Evolutionary conservation across 148 eudicot species (phyloP).

Genomic region (Agrostemma githago): DNA sequence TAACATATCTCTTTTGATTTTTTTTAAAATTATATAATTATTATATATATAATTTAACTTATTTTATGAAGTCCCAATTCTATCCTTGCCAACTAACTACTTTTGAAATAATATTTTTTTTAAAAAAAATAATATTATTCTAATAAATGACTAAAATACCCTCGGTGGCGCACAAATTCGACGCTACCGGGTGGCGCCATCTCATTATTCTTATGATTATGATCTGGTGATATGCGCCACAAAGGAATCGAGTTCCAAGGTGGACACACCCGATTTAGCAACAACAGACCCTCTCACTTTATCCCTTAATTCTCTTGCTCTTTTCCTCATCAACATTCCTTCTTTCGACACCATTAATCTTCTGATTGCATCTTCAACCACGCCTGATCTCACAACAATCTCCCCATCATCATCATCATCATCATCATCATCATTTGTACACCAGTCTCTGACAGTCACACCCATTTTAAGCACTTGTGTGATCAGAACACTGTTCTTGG

Average conservation of each 20-base stretch:
- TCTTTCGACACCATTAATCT: slow-evolving; percentile 41
- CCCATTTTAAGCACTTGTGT: slow-evolving; percentile 39
- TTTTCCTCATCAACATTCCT: slow-evolving; percentile 42
- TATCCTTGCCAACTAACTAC: too few species aligned
- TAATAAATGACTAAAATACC: too few species aligned
- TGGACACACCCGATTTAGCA: slow-evolving; percentile 41
- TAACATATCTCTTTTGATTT: too few species aligned
- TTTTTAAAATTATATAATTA: too few species aligned
- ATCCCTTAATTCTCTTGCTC: slow-evolving; percentile 35
- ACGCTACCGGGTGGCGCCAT: too few species aligned
- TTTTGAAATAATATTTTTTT: too few species aligned
- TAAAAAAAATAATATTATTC: too few species aligned
- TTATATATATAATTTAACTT: too few species aligned
- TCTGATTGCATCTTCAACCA: slow-evolving; percentile 31
- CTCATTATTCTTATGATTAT: too few species aligned
- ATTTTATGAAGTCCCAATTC: too few species aligned
- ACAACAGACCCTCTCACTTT: slow-evolving; percentile 28
- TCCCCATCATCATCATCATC: neutral
- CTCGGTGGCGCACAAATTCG: too few species aligned
- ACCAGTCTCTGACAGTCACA: slow-evolving; percentile 39
- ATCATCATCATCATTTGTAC: slow-evolving; percentile 5
- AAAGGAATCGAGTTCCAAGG: slow-evolving; percentile 46
- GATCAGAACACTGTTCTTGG: slow-evolving; percentile 39
- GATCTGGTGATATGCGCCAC: slow-evolving; percentile 48
- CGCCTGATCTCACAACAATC: slow-evolving; percentile 19